Evolutionary conservation across 441 rosid species (phyloP), one percentile per base, ranked within the genome.

Genomic region (Populus tomentosa): DNA sequence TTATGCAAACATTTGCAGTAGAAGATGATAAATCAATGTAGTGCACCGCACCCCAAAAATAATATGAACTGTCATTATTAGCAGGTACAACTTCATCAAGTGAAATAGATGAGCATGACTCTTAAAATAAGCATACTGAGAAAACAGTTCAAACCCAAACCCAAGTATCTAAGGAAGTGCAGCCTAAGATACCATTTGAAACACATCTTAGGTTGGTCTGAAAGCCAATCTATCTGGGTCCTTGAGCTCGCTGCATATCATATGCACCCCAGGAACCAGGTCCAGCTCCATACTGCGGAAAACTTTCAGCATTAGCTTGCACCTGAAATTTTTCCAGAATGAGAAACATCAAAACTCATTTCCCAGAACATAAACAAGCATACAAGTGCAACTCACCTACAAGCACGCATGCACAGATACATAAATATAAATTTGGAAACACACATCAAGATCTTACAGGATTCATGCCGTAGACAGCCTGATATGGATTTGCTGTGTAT

Each of bases 241-340:
- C 94, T 78, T 88, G 95, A 76, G 89, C 85, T 80, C 90, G 89
- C 76, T 90, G 94, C 82, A 81, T 78, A 79, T 92, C 94, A 80
- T 88, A 90, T 74, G 81, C 86, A 77, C 88, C 91, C 96, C 88
- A 90, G 70, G 92, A 79, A 81, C 84, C 88, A 79, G 87, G 86
- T 80, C 80, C 91, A 42, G 80, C 88, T 86, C 92, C 99, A 77
- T 88, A 93, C 40, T 89, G 97, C 70, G 96, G 88, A 83, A 87
- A 95, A 81, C 86, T 89, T 85, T 87, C 97, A 75, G 85, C 85
- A 71, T 91, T 90, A 71, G 84, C 85, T 56, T 85, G 98, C 77
- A 81, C 86, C 93, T 90, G 86, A 78, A 80, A 71, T 75, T 75
- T 10, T 13, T 6, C 28, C 66, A 20, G 28, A 62, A 62, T 21